Base-by-base conservation (phyloP, 1,139 yeast species). In the Kodamaea alishanica region DNA sequence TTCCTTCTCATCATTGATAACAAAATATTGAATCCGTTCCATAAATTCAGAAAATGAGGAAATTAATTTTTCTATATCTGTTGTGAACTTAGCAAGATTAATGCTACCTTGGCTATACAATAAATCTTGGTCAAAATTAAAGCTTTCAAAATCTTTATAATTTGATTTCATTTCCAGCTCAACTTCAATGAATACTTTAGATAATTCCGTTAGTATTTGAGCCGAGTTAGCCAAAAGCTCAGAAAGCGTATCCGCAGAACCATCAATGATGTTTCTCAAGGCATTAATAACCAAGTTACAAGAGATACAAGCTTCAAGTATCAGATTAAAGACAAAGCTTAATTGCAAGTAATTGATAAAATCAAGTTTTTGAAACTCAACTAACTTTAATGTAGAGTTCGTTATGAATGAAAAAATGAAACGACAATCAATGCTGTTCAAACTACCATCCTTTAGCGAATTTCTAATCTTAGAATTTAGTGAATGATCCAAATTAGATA, bases 91-190 rank as follows among this genome's bases (percentile, higher is more conserved):
- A 10, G 32, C n/a, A 8, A 43, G 24, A 7, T 33, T 23, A 5
- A 35, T 23, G 20, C 20, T 15, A 6, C 24, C 33, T 9, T 32
- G 35, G 11, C 22, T 29, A 4, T 39, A 34, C 5, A 8, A 11
- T 11, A 33, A 33, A 25, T 38, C 30, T 26, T 36, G 12, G 23
- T 32, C n/a, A n/a, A 23, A 12, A 32, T 32, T 8, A 12, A 15
- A 36, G 4, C 4, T 15, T 28, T 25, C 34, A 29, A 25, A 39
- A 24, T n/a, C 39, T 27, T 23, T 32, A 31, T 26, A 30, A 3
- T 3, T 4, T 10, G 32, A 37, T 35, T 32, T 38, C 30, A 37
- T 22, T 12, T 28, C 38, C 30, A 44, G 25, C 37, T 41, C 35
- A 39, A 32, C 29, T 12, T 29, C 41, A 25, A 23, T 38, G 31